Base-by-base conservation (phyloP, 2,329 filamentous ascomycete species). In the Cryphonectria japonica region DNA sequence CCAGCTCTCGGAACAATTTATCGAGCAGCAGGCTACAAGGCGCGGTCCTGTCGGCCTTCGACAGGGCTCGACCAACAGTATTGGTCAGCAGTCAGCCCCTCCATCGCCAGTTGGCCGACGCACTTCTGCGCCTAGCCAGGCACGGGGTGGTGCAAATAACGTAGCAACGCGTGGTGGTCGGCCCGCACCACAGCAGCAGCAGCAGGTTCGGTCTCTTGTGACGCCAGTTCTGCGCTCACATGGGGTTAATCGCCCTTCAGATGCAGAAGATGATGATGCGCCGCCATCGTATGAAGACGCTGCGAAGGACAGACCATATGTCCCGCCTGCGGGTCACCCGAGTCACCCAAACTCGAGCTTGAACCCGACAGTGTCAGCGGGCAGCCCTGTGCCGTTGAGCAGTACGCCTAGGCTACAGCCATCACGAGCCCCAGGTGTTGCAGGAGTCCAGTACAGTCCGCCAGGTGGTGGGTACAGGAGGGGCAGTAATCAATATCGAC, bases 1-100 rank as follows among this genome's bases (percentile, higher is more conserved):
- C 69, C 83, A 89, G 70, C 83, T 93, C 0, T 92, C 90, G 0
- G 90, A 92, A 76, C 89, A 90, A 73, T 92, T 87, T 74, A 92
- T 94, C 70, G 88, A 92, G 75, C 89, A 89, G 74, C 88, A 91
- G 77, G 87, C 83, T 7, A 69, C 60, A 34, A 37, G 66, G 13
- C 69, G 65, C 52, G 71, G 71, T 7, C 63, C 71, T 2, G 62
- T 64, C 11, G 69, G 61, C n/a, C 62, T 66, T 6, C 69, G 71
- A 13, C 71, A 69, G 22, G 41, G 66, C 37, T 61, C 54, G 13
- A 67, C 59, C 64, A 71, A 50, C 57, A 68, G 43, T 22, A 19
- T 11, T 9, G 41, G 46, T 19, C 67, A 64, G 57, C 67, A 54
- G 60, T 73, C 67, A 9, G 37, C 65, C 29, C 46, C 65, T 29